These are phyloP conservation scores for Stagonosporopsis chrysanthemi DNA, from an alignment of 2,329 filamentous ascomycete genomes.

Conservation along the genomic window DNA sequence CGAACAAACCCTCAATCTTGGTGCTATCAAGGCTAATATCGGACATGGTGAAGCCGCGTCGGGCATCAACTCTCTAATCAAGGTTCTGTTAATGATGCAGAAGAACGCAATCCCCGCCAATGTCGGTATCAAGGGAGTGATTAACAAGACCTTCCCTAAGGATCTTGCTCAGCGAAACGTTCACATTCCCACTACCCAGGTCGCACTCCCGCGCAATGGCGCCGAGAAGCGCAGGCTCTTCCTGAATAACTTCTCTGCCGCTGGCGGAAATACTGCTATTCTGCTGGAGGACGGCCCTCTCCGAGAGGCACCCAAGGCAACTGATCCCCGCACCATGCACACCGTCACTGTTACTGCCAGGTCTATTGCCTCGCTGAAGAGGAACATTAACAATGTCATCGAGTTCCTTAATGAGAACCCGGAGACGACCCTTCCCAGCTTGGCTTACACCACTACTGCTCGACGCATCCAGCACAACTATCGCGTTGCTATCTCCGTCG, in stretches of 20 bases:
- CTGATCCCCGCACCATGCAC: constrained; percentile 57
- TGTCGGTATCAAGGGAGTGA: constrained; percentile 63
- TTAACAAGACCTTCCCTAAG: constrained; percentile 64
- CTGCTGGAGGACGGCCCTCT: constrained; percentile 61
- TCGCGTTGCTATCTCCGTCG: constrained; percentile 57
- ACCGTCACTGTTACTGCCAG: constrained; percentile 60
- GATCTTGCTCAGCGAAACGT: constrained; percentile 61
- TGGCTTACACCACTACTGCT: constrained; percentile 62
- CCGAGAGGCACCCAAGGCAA: constrained; percentile 49
- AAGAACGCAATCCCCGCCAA: constrained; percentile 63
- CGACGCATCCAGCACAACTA: constrained; percentile 63
- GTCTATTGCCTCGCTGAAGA: constrained; percentile 60
- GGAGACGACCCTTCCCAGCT: constrained; percentile 55
- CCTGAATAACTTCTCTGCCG: constrained; percentile 63
- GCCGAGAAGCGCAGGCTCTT: constrained; percentile 59
- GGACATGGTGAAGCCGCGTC: constrained; percentile 63
- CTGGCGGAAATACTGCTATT: constrained; percentile 62
- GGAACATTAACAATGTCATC: constrained; percentile 59
- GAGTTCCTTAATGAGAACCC: constrained; percentile 56
- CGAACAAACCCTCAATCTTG: constrained; percentile 60
- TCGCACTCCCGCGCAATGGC: constrained; percentile 57
- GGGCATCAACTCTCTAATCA: constrained; percentile 62
- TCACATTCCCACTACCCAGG: constrained; percentile 57
- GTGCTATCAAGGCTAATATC: constrained; percentile 64
- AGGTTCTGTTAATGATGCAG: constrained; percentile 63